phyloP scores from a whole-genome alignment of 1,139 yeast genomes.

The Blastobotrys serpentis region DNA sequence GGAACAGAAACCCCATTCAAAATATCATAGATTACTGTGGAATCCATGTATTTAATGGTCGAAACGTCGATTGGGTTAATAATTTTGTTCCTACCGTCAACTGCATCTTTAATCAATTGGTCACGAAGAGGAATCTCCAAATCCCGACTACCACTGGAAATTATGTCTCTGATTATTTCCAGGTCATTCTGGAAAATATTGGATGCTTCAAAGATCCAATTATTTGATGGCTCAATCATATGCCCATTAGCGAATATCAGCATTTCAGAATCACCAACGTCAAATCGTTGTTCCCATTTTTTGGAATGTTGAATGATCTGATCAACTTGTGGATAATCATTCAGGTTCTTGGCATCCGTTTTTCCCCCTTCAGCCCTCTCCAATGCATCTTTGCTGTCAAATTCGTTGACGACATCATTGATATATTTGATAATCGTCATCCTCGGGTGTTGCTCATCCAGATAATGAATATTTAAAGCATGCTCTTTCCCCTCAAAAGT shows the following conservation, averaged over 20 bases:
- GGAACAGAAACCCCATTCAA: constrained; percentile 18
- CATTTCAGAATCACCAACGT: constrained; percentile 42
- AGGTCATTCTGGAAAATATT: constrained; percentile 36
- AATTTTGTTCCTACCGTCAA: constrained; percentile 33
- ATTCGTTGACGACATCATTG: constrained; percentile 9
- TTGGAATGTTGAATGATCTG: constrained; percentile 28
- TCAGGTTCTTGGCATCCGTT: constrained; percentile 15
- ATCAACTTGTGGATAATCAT: constrained; percentile 20
- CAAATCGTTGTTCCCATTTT: constrained; percentile 43
- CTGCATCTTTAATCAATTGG: constrained; percentile 25
- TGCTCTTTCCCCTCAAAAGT: constrained; percentile 29
- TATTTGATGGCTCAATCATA: constrained; percentile 43
- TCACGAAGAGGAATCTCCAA: constrained; percentile 29
- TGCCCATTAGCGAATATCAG: constrained; percentile 73
- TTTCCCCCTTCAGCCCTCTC: constrained; percentile 10
- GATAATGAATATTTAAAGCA: constrained; percentile 42
- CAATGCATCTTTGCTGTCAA: constrained; percentile 16
- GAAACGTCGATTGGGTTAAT: constrained; percentile 39
- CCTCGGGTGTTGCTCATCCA: constrained; percentile 29
- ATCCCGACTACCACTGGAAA: constrained; percentile 17
- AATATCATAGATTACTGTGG: constrained; percentile 19
- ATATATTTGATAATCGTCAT: constrained; percentile 9
- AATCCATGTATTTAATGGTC: constrained; percentile 23
- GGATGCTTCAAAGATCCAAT: constrained; percentile 45
- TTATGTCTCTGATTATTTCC: constrained; percentile 29